phyloP scores from a whole-genome alignment of 139 green algal genomes.

The Haematococcus lacustris region DNA sequence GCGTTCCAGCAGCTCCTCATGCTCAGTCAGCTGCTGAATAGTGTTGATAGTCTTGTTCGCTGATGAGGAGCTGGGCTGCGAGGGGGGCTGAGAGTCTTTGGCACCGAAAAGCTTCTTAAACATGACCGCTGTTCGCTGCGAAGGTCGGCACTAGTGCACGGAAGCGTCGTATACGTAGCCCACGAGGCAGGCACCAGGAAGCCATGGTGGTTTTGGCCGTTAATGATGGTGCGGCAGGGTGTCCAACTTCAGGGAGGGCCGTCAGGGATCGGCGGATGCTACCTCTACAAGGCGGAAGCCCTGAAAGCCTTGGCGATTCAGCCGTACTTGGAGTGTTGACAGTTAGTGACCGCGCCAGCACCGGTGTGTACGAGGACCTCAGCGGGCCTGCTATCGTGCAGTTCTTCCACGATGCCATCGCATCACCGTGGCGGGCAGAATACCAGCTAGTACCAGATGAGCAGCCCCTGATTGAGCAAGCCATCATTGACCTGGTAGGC shows the following conservation, averaged over 20 bases:
- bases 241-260: too few species aligned
- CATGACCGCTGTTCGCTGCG: too few species aligned
- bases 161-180: too few species aligned
- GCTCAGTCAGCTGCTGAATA: slow-evolving; percentile 54
- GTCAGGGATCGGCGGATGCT: too few species aligned
- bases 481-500: slow-evolving; percentile 73
- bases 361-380: slow-evolving; percentile 73
- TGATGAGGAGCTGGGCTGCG: slow-evolving; percentile 9
- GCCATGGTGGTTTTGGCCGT: too few species aligned
- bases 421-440: slow-evolving; percentile 61
- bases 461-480: slow-evolving; percentile 62
- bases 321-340: slow-evolving; percentile 77
- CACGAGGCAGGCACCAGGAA: too few species aligned
- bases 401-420: slow-evolving; percentile 80
- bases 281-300: slow-evolving; percentile 38
- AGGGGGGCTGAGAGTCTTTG: slow-evolving; percentile 11
- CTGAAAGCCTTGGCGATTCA: slow-evolving; percentile 45
- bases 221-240: too few species aligned
- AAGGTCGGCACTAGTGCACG: too few species aligned
- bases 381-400: slow-evolving; percentile 80
- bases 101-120: slow-evolving; percentile 38
- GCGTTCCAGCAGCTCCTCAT: slow-evolving; percentile 89
- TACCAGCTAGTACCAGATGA: slow-evolving; percentile 83
- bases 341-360: slow-evolving; percentile 74
- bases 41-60: slow-evolving; percentile 37